Conservation (phyloP, 2,329 filamentous ascomycete species). For the Epichloe brachyelytri region DNA sequence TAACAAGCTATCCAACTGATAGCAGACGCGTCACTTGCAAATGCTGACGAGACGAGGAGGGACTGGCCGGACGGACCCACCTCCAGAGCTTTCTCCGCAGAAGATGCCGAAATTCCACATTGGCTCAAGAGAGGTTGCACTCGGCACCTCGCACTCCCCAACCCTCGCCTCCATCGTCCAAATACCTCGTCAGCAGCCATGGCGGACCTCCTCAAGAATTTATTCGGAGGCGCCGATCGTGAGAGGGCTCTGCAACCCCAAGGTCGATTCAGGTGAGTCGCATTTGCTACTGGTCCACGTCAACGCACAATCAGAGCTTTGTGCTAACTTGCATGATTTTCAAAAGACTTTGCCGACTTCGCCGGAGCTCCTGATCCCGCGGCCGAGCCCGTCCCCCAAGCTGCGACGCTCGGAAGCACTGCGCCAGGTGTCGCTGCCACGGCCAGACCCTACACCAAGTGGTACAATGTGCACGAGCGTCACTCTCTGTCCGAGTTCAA, state of each 20-base stretch:
- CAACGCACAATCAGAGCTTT: background rate
- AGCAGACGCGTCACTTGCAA: too few species aligned
- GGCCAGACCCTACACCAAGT: slow-evolving; percentile 67
- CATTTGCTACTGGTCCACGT: background rate
- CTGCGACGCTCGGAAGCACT: slow-evolving; percentile 32
- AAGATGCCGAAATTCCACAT: slow-evolving; percentile 6
- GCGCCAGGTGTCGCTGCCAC: slow-evolving; percentile 34
- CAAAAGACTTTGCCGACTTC: slow-evolving; percentile 84
- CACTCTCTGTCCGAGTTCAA: slow-evolving; percentile 73
- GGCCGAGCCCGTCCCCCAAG: slow-evolving; percentile 34
- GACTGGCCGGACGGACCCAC: background rate
- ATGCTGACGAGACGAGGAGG: too few species aligned
- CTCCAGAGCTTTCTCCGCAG: background rate
- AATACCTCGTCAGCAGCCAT: slow-evolving; percentile 24
- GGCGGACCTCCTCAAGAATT: slow-evolving; percentile 51
- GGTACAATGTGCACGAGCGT: slow-evolving; percentile 95
- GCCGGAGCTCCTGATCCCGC: slow-evolving; percentile 61
- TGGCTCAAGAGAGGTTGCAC: slow-evolving; percentile 6
- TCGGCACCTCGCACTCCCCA: slow-evolving; percentile 5
- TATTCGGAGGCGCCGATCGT: slow-evolving; percentile 56
- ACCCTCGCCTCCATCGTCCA: slow-evolving; percentile 4
- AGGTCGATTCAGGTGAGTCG: slow-evolving; percentile 50
- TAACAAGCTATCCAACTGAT: too few species aligned
- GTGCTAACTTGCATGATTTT: background rate
- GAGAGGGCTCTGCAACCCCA: slow-evolving; percentile 29